Evolutionary conservation across 2,329 filamentous ascomycete species (phyloP).

Genomic region (Achaetomium macrosporum): DNA sequence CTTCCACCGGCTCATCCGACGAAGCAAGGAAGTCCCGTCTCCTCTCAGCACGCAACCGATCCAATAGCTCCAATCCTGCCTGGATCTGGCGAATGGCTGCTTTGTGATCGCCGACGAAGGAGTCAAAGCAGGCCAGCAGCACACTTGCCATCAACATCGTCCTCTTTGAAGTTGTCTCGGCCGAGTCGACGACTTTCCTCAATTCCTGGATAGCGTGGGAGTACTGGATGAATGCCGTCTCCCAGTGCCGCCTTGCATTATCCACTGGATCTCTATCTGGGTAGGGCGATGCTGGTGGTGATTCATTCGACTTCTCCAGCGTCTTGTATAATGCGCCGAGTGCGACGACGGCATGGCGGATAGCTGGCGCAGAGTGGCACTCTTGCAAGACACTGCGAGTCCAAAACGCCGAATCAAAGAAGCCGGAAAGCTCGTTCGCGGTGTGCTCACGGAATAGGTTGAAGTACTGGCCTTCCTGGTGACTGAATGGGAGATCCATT

Average conservation of each 20-base stretch:
- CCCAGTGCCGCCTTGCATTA: constrained; percentile 47
- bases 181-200: constrained; percentile 37
- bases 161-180: constrained; percentile 41
- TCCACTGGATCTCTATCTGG: constrained; percentile 34
- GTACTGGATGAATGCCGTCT: constrained; percentile 56
- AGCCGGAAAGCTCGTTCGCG: constrained; percentile 58
- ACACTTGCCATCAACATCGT: constrained; percentile 59
- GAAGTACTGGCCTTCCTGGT: constrained; percentile 54
- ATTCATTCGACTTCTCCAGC: constrained; percentile 51
- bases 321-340: constrained; percentile 63
- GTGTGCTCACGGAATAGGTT: constrained; percentile 57
- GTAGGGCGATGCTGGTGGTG: constrained; percentile 38
- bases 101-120: constrained; percentile 58
- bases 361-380: constrained; percentile 55
- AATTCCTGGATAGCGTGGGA: constrained; percentile 50
- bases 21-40: constrained; percentile 34
- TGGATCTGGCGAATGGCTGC: constrained; percentile 59
- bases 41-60: constrained; percentile 45
- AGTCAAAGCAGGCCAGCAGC: constrained; percentile 62
- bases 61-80: constrained; percentile 48
- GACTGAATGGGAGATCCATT: constrained; percentile 42
- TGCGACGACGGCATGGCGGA: constrained; percentile 60
- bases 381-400: constrained; percentile 56
- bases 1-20: constrained; percentile 46
- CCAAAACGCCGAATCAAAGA: constrained; percentile 63